phyloP scores from a whole-genome alignment of 164 flowering plant species.

The Vitis rotundifolia region DNA sequence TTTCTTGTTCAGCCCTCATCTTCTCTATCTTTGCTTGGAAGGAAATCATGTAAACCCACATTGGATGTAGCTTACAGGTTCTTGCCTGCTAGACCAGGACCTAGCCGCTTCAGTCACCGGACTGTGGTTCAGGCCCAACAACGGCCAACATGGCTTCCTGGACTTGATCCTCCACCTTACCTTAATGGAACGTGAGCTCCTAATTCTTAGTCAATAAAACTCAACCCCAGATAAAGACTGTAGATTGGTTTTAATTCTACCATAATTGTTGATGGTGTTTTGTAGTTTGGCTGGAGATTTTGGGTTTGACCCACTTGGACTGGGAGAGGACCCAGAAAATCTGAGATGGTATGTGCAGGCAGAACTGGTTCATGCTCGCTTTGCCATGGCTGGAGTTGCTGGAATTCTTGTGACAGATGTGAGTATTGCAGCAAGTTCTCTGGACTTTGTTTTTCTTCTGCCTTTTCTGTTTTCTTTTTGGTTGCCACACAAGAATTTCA shows the following conservation, averaged over 20 bases:
- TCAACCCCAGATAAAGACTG: background rate
- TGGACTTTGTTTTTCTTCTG: background rate
- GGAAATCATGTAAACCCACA: slow-evolving; percentile 9
- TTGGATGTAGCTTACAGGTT: slow-evolving; percentile 8
- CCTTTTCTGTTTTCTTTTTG: background rate
- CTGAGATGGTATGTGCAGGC: slow-evolving; percentile 96
- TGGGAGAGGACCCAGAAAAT: slow-evolving; percentile 88
- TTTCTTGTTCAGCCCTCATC: slow-evolving; percentile 30
- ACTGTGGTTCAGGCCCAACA: slow-evolving; percentile 49
- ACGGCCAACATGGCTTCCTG: slow-evolving; percentile 94
- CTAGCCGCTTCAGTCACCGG: background rate
- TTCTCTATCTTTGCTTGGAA: slow-evolving; percentile 18
- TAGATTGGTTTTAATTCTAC: background rate
- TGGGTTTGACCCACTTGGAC: slow-evolving; percentile 96
- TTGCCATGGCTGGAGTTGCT: slow-evolving; percentile 95
- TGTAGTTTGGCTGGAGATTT: slow-evolving; percentile 80
- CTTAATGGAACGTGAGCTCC: slow-evolving; percentile 80
- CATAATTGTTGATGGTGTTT: background rate
- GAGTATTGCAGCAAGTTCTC: slow-evolving; percentile 18
- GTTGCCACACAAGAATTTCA: background rate
- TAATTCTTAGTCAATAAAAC: background rate
- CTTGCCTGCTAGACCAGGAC: slow-evolving; percentile 19
- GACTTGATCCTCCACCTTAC: slow-evolving; percentile 85
- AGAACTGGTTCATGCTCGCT: slow-evolving; percentile 88
- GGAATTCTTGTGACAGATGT: slow-evolving; percentile 94